Conservation (phyloP, 495 filamentous ascomycete species). For the Pseudomonodictys pantanalensis region DNA sequence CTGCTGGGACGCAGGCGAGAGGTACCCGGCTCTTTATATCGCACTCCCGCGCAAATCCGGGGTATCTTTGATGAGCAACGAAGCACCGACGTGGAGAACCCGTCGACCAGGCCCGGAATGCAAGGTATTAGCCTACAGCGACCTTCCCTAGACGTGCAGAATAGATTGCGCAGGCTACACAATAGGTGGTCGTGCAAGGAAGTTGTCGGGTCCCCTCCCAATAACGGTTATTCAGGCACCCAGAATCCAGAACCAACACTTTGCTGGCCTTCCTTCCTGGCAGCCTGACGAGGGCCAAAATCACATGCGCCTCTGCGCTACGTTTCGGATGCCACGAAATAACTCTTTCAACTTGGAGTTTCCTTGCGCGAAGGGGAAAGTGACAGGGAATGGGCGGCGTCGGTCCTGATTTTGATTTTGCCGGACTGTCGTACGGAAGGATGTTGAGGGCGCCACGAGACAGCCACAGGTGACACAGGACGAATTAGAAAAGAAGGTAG, state of each 20-base stretch:
- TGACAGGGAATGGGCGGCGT: not conserved
- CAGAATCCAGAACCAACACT: not conserved
- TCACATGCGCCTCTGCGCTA: not conserved
- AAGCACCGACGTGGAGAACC: not conserved
- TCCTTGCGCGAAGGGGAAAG: not conserved
- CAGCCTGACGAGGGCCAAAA: not conserved
- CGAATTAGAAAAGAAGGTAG: not conserved
- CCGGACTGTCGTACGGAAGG: not conserved
- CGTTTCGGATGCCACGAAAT: not conserved
- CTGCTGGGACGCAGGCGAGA: not conserved
- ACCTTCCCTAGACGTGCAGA: no score
- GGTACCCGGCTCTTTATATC: not conserved
- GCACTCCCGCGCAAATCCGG: not conserved
- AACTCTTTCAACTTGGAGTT: not conserved
- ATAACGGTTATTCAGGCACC: not conserved
- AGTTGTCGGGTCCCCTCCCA: not conserved
- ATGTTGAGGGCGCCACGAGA: not conserved
- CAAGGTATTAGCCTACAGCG: not conserved
- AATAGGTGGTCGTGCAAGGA: no score
- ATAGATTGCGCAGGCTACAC: no score
- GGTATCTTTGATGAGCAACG: not conserved
- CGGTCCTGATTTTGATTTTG: not conserved
- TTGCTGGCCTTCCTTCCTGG: not conserved
- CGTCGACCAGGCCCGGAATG: not conserved
- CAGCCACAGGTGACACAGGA: not conserved